Evolutionary conservation across 257 asterid genomes (phyloP), one percentile per base, ranked within the genome.

Genomic region (Euphrasia confusa): DNA sequence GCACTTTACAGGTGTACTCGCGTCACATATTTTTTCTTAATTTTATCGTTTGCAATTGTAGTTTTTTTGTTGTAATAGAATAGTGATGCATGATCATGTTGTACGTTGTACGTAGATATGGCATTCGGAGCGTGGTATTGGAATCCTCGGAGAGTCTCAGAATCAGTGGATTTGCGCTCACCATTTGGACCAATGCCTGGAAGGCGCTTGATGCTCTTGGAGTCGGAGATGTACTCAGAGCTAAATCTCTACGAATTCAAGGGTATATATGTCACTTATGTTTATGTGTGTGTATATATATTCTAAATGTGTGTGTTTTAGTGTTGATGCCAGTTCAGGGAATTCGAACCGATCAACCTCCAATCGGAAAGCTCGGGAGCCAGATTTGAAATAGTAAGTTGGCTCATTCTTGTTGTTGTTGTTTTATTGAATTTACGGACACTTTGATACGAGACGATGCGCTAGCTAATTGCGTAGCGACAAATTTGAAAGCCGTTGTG

Each of bases 141-240:
- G 90, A 82, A 74, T 80, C 87, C 54, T 78, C 90, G 0, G 90
- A 81, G n/a, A 27, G 68, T 6, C 49, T 77, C 17, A 79, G 94
- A 63, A 26, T 64, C 2, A 66, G 84, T 0, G 94, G 94, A 1
- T 76, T 78, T 65, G 90, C 94, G 9, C 78, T 83, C 68, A 37
- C 77, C 0, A 8, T 85, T 28, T 85, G 90, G 90, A 53, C 71
- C 21, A 85, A 85, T 24, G 94, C 83, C 1, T 85, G 86, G 86
- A 75, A 67, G 69, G 84, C 94, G 5, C 80, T 85, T 47, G 95
- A 87, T 24, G 94, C 86, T 2, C 18, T 87, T 3, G 88, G 79
- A 0, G 28, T 87, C 24, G 95, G 81, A 15, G 78, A 84, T 57
- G n/a, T 35, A 13, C 95, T 84, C 13, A 60, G 92, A 50, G 57